These are phyloP conservation scores for Ophiocordyceps unilateralis DNA, from an alignment of 2,329 filamentous ascomycete genomes.

Conservation along the genomic window DNA sequence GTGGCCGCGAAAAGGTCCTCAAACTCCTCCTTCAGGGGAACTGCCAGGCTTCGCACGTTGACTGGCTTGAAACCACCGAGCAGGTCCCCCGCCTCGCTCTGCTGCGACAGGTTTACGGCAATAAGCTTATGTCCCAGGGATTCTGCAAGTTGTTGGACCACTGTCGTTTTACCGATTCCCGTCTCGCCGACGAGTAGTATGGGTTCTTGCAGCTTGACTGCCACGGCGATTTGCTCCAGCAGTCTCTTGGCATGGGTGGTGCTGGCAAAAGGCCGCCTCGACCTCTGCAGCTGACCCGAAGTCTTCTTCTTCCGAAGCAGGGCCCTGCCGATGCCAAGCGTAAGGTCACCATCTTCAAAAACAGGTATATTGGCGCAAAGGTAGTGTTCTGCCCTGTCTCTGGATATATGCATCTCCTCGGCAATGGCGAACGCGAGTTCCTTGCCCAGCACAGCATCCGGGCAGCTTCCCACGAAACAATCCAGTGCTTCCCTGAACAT, in stretches of 20 bases:
- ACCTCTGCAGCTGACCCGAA: constrained; percentile 30
- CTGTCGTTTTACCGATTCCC: constrained; percentile 93
- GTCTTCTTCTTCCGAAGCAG: constrained; percentile 39
- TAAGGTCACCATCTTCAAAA: constrained; percentile 41
- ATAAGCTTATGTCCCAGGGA: constrained; percentile 73
- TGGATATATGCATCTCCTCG: constrained; percentile 72
- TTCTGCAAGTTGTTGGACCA: constrained; percentile 80
- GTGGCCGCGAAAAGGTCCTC: constrained; percentile 76
- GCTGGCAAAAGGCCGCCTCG: constrained; percentile 61
- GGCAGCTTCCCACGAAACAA: constrained; percentile 73
- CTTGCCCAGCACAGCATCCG: constrained; percentile 42
- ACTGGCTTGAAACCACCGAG: constrained; percentile 94
- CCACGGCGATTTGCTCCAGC: constrained; percentile 74
- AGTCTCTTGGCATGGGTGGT: constrained; percentile 72
- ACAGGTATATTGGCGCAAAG: constrained; percentile 55
- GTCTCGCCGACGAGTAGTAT: constrained; percentile 95
- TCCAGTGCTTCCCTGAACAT: constrained; percentile 92
- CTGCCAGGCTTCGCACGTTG: constrained; percentile 69
- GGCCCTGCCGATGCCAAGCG: constrained; percentile 49
- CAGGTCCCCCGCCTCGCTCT: constrained; percentile 92
- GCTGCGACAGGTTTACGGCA: constrained; percentile 91
- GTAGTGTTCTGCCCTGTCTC: constrained; percentile 64
- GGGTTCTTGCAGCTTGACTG: constrained; percentile 71
- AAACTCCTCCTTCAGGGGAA: constrained; percentile 87
- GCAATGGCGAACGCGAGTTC: constrained; percentile 55